Evolutionary conservation across 371 early-diverging fungal species (phyloP), one percentile per base, ranked within the genome.

Genomic region (Apophysomyces sp.): DNA sequence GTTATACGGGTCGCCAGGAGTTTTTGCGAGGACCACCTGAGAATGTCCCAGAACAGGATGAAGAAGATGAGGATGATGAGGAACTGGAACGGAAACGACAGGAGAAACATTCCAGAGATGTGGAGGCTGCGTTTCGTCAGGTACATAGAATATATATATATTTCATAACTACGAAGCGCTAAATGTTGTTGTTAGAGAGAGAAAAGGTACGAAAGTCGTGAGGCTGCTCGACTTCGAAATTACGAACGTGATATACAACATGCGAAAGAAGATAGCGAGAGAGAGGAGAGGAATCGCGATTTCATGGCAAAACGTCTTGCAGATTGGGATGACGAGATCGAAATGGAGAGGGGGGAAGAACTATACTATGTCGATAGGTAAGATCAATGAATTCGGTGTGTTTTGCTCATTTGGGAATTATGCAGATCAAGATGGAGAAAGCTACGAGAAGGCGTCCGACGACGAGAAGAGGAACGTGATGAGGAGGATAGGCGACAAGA

Each of bases 291-390:
- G 29, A 76, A 84, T 18, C 76, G 77, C 37, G 87, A 84, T 34
- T 69, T 74, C 30, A 77, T 85, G 79, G 67, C 72, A 21, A 68
- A 70, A 29, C 73, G 80, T 28, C 76, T 90, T 37, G 81, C 83
- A 4, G 84, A 88, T 36, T 94, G 83, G 82, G 87, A 93, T 61
- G 95, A 93, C 66, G 90, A 91, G 52, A 69, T 76, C 1, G 92
- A 92, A 65, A 70, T 70, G 27, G 85, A 82, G 34, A 66, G 73
- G 30, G 89, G 87, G 2, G 78, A 83, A 29, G 87, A 89, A 30
- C 78, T 84, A 32, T 94, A 85, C 66, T 94, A 90, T 66, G 67
- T 77, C 52, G 91, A 92, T 68, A 71, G 87, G 88, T 87, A 79
- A 61, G 67, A 51, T 26, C n/a, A n/a, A 62, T 3, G 13, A 6